Evolutionary conservation across 768 basidiomycete species (phyloP).

Genomic region (Lactifluus volemus): DNA sequence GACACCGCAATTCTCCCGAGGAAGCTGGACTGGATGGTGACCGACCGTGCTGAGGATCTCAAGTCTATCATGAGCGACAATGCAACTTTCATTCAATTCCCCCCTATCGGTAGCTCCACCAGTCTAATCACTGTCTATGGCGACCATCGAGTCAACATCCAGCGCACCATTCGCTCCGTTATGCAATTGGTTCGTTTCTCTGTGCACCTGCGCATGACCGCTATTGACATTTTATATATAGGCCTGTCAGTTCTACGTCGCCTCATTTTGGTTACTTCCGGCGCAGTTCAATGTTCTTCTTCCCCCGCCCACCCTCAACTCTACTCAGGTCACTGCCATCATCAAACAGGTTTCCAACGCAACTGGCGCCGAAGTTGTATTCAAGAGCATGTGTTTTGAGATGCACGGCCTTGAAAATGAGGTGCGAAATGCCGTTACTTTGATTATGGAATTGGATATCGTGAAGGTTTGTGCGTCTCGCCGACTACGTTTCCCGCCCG

Average conservation of each 20-base stretch:
- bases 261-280: slow-evolving; percentile 95
- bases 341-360: slow-evolving; percentile 80
- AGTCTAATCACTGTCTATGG: slow-evolving; percentile 92
- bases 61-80: slow-evolving; percentile 93
- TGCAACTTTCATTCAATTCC: slow-evolving; percentile 91
- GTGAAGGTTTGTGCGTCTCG: slow-evolving; percentile 55
- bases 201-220: background rate
- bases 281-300: slow-evolving; percentile 88
- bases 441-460: slow-evolving; percentile 86
- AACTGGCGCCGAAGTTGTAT: slow-evolving; percentile 90
- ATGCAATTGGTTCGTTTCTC: slow-evolving; percentile 77
- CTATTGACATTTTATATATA: slow-evolving; percentile 29
- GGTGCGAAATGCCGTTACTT: slow-evolving; percentile 74
- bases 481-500: background rate
- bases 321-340: slow-evolving; percentile 72
- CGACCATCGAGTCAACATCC: slow-evolving; percentile 89
- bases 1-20: slow-evolving; percentile 93
- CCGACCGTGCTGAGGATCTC: slow-evolving; percentile 91
- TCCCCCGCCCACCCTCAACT: slow-evolving; percentile 72
- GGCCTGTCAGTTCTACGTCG: slow-evolving; percentile 94
- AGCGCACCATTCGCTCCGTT: slow-evolving; percentile 85
- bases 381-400: slow-evolving; percentile 97
- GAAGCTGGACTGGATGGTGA: slow-evolving; percentile 97
- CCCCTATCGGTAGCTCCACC: slow-evolving; percentile 84
- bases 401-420: slow-evolving; percentile 91